Base-by-base conservation (phyloP, 2,329 filamentous ascomycete genomes). In the Ceratocystis cubensis region DNA sequence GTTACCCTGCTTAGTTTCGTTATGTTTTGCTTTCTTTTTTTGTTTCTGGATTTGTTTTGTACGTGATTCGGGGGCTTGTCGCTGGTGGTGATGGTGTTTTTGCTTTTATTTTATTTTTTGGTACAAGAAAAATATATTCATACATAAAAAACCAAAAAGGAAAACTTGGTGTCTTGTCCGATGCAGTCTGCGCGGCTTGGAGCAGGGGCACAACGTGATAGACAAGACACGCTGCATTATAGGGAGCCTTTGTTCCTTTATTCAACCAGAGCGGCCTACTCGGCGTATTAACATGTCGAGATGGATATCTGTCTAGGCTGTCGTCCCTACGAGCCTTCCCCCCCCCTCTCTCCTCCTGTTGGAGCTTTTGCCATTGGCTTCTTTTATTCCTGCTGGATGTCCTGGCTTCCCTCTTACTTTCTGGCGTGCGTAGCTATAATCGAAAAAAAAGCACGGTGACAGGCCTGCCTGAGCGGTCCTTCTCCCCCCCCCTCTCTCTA, bases 81-180 rank as follows among this genome's bases (percentile, higher is more conserved):
- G 48, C 25, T 53, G 48, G 46, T 17, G 17, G 37, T 56, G 62
- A 63, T 46, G 46, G 44, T 56, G 41, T 53, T 50, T 62, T 62
- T 25, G 33, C 13, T 62, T 59, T 59, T 61, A 28, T n/a, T 45
- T 25, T 45, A 4, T 45, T 45, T 62, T 45, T 59, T 59, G 56
- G 56, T 17, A 64, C 62, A 37, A 64, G 46, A 37, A 64, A 63
- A 64, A 53, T 64, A 30, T 64, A 63, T 30, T 28, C 44, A 56
- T 53, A 50, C 46, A 20, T 28, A 8, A 64, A 64, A 53, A 45
- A 48, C 45, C 30, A 63, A 2, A n/a, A 15, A 15, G 20, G 28
- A 45, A 22, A 56, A 46, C 30, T 15, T 3, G n/a, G 28, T 17
- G 1, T 57, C 22, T 57, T 33, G 22, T 28, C 13, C n/a, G 53